These are phyloP conservation scores for Diddensiella caesifluorescens DNA, from an alignment of 805 yeast species.

Conservation along the genomic window DNA sequence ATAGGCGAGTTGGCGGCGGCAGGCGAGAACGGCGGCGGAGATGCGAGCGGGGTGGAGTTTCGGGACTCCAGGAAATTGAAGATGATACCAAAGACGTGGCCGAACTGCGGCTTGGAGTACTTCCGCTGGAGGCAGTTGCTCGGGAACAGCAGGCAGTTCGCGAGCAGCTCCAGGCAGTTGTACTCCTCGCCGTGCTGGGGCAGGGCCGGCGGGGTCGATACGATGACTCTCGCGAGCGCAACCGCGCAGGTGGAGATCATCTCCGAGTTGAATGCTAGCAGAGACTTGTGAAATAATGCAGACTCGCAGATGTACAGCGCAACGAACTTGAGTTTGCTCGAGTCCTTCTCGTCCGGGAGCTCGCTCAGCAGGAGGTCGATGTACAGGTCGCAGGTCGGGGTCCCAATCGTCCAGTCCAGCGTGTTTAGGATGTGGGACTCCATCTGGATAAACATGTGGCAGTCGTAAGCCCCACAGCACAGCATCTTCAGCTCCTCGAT, in stretches of 20 bases:
- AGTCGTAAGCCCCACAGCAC: slow-evolving; percentile 63
- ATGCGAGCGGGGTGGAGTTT: not conserved
- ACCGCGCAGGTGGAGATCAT: slow-evolving; percentile 34
- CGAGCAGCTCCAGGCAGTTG: slow-evolving; percentile 19
- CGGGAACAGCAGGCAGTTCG: slow-evolving; percentile 14
- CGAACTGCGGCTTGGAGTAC: slow-evolving; percentile 14
- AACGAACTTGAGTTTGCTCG: slow-evolving; percentile 21
- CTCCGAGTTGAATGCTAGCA: slow-evolving; percentile 29
- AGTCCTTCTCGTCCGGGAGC: slow-evolving; percentile 13
- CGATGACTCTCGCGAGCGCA: slow-evolving; percentile 26
- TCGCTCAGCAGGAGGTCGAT: slow-evolving; percentile 27
- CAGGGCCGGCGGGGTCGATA: too few species aligned
- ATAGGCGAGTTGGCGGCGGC: slow-evolving; percentile 3
- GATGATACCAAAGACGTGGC: slow-evolving; percentile 9
- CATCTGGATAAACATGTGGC: slow-evolving; percentile 64
- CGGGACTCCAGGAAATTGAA: slow-evolving; percentile 8
- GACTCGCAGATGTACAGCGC: slow-evolving; percentile 35
- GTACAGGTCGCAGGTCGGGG: slow-evolving; percentile 52
- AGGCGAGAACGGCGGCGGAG: slow-evolving; percentile 5
- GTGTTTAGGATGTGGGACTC: slow-evolving; percentile 68
- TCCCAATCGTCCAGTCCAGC: slow-evolving; percentile 66
- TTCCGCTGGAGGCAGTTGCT: slow-evolving; percentile 17
- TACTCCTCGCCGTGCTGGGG: slow-evolving; percentile 3
- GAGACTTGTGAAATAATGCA: slow-evolving; percentile 30
- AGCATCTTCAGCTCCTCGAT: slow-evolving; percentile 63